Base-by-base conservation (phyloP, 1,139 yeast species). In the Yamadazyma trypodendri region DNA sequence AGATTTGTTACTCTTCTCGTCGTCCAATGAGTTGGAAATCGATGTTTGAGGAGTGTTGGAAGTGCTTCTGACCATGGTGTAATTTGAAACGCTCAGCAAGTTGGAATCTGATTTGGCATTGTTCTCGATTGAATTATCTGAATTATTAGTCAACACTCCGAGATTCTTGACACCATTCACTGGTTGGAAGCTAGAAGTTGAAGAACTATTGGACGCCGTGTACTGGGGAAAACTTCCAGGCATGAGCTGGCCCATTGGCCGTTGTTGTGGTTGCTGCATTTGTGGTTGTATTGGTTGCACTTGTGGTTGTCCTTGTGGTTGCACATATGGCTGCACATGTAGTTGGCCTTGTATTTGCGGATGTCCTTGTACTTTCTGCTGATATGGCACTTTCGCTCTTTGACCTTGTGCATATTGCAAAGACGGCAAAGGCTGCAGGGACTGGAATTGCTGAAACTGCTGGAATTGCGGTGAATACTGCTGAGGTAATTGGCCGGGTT, bases 1-100 rank as follows among this genome's bases (percentile, higher is more conserved):
- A 6, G 45, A 42, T 8, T 16, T 23, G 28, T 35, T 37, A 11
- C 36, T 35, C 10, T 39, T 35, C 8, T 40, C 46, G 15, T 42
- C 48, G n/a, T 49, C 52, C 22, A 39, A 48, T 1, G 48, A 37
- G 11, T 46, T 43, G 25, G 55, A 56, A 16, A 66, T 61, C 2
- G 69, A 63, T 2, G 72, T 65, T 25, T 63, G 64, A 1, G 73
- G 72, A 4, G 72, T 66, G 32, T 62, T 65, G 1, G 68, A 56
- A 29, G 55, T 45, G 10, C 63, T 56, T 24, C 66, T 50, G 39
- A 54, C 57, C 32, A 63, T 47, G 31, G 57, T 58, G 33, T 53
- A 54, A 34, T 56, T 60, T 3, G 63, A 60, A 6, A 57, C 37
- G 16, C 51, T 48, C 5, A 60, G 53, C 6, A 52, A 44, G 37